Base-by-base conservation (phyloP, 192 early-diverging fungal genomes). In the Diversispora epigaea region DNA sequence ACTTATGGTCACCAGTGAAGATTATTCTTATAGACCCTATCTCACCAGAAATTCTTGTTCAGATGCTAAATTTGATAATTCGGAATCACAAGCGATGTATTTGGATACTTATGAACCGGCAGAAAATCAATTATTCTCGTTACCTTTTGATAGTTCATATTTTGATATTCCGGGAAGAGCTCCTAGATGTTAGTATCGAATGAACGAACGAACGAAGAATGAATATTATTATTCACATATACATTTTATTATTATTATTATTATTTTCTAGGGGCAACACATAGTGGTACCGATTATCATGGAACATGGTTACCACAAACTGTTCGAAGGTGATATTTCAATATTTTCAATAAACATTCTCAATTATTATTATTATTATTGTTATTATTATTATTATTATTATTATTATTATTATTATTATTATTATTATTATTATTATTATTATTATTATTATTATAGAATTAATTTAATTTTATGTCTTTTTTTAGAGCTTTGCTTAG, bases 271-370 rank as follows among this genome's bases (percentile, higher is more conserved):
- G 82, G 82, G 93, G 93, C 88, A 3, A 89, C 92, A n/a, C 93
- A 94, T 81, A 93, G 92, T 32, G 94, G 94, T n/a, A 89, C 90
- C 12, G 94, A 96, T 78, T 96, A 96, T 73, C 95, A 95, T 75
- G 94, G 94, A 57, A 95, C 94, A 4, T 97, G 95, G 95, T 85
- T 97, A 19, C 95, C 95, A 25, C 95, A 97, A 76, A 90, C 94
- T 17, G 93, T 94, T 19, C 83, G 94, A 50, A 83, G 85, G 85
- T 86, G 79, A 64, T 47, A 4, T 17, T 1, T 11, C 7, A 32
- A 8, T 40, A 6, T 11, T 11, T 25, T 60, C 0, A 60, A 11
- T n/a, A 15, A 15, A 3, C 43, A 9, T 10, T n/a, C 19, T 19
- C 6, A 71, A 62, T 49, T 0, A 55, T 9, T 1, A 6, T 49